These are phyloP conservation scores for Paralagenidium karlingii DNA, from an alignment of 352 stramenopile species.

Conservation along the genomic window DNA sequence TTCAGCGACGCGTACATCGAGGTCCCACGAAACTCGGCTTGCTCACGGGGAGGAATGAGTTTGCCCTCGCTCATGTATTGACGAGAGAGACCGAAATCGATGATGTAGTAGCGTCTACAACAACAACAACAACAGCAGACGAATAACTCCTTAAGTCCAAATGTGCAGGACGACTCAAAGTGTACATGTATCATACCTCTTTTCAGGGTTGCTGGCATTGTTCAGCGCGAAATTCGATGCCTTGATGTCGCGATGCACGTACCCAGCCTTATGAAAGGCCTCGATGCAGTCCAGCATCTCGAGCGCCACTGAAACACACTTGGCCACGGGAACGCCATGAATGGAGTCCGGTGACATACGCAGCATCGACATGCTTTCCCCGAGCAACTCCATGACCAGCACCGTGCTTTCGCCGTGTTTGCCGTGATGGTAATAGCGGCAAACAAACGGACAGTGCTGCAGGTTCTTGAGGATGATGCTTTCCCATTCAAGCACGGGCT, in stretches of 20 bases:
- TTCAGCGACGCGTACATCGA: slow-evolving; percentile 84
- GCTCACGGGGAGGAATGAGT: slow-evolving; percentile 36
- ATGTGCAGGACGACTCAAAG: background rate
- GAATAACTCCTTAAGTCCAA: background rate
- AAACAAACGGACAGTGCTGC: slow-evolving; percentile 73
- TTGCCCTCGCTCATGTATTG: slow-evolving; percentile 56
- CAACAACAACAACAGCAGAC: slow-evolving; percentile 1
- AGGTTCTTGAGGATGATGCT: slow-evolving; percentile 77
- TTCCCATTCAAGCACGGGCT: slow-evolving; percentile 83
- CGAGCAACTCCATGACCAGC: slow-evolving; percentile 80
- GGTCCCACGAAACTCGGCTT: slow-evolving; percentile 78
- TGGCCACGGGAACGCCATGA: slow-evolving; percentile 56
- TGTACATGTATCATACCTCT: slow-evolving; percentile 11
- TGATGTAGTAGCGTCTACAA: slow-evolving; percentile 51
- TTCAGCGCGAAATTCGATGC: slow-evolving; percentile 80
- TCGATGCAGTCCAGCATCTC: slow-evolving; percentile 85
- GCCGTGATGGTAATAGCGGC: slow-evolving; percentile 45
- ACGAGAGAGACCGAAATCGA: slow-evolving; percentile 77
- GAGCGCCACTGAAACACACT: slow-evolving; percentile 57
- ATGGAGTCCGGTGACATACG: slow-evolving; percentile 64
- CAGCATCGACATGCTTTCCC: slow-evolving; percentile 84
- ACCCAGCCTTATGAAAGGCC: slow-evolving; percentile 73
- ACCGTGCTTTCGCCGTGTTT: slow-evolving; percentile 80
- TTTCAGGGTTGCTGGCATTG: slow-evolving; percentile 20
- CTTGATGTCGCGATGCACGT: slow-evolving; percentile 84